phyloP scores from a whole-genome alignment of 78 protist genomes.

The Dictyostelium capitatum region DNA sequence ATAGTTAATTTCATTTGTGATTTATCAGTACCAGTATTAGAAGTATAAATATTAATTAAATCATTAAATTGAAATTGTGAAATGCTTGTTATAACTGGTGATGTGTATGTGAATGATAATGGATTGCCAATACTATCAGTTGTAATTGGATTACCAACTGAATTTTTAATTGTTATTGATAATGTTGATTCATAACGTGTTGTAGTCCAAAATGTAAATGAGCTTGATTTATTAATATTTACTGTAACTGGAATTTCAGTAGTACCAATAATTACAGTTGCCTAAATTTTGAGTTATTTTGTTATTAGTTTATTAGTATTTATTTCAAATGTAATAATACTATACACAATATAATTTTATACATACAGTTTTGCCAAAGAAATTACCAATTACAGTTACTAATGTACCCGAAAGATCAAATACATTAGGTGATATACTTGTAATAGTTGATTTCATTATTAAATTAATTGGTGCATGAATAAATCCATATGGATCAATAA shows the following conservation, averaged over 20 bases:
- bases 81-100: slow-evolving; percentile 8
- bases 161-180: not conserved
- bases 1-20: not conserved
- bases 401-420: not conserved
- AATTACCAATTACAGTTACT: not conserved
- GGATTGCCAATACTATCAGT: not conserved
- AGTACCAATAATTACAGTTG: not conserved
- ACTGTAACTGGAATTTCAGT: not conserved
- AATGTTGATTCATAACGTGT: not conserved
- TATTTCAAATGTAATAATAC: not conserved
- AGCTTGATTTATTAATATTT: not conserved
- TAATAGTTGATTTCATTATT: too few species aligned
- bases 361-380: not conserved
- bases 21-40: not conserved
- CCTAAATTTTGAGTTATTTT: too few species aligned
- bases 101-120: not conserved
- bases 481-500: not conserved
- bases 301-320: too few species aligned
- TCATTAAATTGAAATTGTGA: not conserved
- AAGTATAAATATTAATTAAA: not conserved
- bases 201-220: not conserved
- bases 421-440: not conserved
- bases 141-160: not conserved
- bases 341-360: not conserved
- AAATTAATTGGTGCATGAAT: not conserved